Evolutionary conservation across 805 yeast genomes (phyloP).

Genomic region (Clavispora carvajalis): DNA sequence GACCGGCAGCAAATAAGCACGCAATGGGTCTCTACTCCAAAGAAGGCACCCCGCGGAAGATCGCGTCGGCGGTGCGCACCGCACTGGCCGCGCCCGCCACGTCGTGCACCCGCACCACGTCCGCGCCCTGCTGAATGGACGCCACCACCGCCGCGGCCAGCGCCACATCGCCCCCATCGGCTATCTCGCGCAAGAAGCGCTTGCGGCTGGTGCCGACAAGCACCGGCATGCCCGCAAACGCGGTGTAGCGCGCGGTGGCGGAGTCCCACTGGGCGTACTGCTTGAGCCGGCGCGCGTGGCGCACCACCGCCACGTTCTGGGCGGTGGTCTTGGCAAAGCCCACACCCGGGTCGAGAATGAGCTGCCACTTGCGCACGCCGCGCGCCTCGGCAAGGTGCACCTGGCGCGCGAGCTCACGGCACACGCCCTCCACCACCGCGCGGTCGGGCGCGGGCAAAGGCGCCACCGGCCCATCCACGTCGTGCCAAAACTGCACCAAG

Average conservation of each 20-base stretch:
- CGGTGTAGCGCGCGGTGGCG: constrained; percentile 23
- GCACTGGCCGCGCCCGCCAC: constrained; percentile 47
- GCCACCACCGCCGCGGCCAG: constrained; percentile 74
- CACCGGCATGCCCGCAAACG: constrained; percentile 56
- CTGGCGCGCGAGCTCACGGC: constrained; percentile 57
- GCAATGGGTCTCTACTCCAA: no score
- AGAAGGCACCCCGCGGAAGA: constrained; percentile 34
- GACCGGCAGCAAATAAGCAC: no score
- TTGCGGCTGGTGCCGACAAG: constrained; percentile 88
- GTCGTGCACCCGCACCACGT: constrained; percentile 87
- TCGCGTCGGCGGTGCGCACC: constrained; percentile 64
- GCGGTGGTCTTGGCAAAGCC: constrained; percentile 86
- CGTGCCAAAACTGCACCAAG: constrained; percentile 31
- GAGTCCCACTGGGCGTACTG: constrained; percentile 34
- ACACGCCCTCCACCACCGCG: constrained; percentile 50
- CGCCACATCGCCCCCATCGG: constrained; percentile 65
- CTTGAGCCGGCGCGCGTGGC: constrained; percentile 45
- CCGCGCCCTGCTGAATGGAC: constrained; percentile 66
- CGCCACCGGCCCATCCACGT: constrained; percentile 8
- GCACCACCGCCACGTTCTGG: constrained; percentile 66
- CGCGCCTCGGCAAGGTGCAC: constrained; percentile 49
- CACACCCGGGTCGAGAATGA: constrained; percentile 88
- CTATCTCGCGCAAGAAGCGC: constrained; percentile 72
- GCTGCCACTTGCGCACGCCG: constrained; percentile 86
- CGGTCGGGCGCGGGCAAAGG: constrained; percentile 17